These are phyloP conservation scores for Fabrea salina DNA, from an alignment of 169 alveolate species.

Conservation along the genomic window DNA sequence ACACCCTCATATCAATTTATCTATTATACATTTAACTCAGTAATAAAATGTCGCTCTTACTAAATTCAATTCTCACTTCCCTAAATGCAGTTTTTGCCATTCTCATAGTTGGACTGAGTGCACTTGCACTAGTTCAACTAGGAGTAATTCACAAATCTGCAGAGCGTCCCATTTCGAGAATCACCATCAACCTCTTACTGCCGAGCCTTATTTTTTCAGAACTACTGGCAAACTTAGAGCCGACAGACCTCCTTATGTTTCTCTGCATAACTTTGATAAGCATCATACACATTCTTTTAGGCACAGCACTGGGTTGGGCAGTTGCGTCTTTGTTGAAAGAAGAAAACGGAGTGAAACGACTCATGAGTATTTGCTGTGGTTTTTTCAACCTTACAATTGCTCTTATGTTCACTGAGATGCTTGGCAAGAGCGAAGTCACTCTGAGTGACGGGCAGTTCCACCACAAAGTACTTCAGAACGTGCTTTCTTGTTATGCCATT, in stretches of 20 bases:
- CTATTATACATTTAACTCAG: no score
- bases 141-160: no score
- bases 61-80: no score
- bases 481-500: no score
- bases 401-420: not conserved
- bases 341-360: not conserved
- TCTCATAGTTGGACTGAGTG: no score
- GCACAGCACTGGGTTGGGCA: not conserved
- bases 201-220: conserved; percentile 15
- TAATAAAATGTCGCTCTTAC: no score
- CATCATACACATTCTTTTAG: conserved; percentile 10
- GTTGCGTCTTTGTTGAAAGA: not conserved
- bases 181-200: not conserved
- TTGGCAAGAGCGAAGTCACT: not conserved
- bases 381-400: not conserved
- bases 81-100: no score
- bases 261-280: no score
- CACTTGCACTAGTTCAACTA: no score
- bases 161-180: not conserved
- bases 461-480: not conserved
- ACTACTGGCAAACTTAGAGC: not conserved
- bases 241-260: not conserved
- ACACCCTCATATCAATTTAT: no score
- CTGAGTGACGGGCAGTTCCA: not conserved
- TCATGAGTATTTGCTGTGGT: not conserved